phyloP scores from a whole-genome alignment of 176 grass and related monocot species.

The Areca catechu region DNA sequence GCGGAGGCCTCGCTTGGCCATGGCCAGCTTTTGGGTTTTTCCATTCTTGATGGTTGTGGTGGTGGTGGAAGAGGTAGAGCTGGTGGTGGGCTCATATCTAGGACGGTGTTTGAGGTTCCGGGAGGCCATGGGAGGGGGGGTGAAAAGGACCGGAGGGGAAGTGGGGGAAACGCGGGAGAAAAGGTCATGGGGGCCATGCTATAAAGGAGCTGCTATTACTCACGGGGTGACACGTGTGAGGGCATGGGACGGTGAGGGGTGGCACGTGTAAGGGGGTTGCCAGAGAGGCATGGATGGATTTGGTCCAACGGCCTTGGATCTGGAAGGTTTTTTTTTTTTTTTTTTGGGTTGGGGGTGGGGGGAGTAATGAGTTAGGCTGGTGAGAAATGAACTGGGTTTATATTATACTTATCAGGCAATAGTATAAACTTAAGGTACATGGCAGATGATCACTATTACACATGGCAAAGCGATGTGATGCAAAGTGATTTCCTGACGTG shows the following conservation, averaged over 20 bases:
- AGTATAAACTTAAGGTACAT: too few species aligned
- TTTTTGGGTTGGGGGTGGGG: too few species aligned
- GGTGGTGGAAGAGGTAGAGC: not conserved
- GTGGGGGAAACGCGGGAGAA: not conserved
- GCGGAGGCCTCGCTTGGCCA: conserved; percentile 31
- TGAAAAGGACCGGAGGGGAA: not conserved
- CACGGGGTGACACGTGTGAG: conserved; percentile 33
- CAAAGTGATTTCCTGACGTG: too few species aligned
- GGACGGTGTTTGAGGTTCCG: conserved; percentile 45
- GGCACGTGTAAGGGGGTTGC: conserved; percentile 24
- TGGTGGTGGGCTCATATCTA: not conserved
- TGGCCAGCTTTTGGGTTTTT: conserved; percentile 4
- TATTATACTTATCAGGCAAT: too few species aligned
- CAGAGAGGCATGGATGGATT: conserved; percentile 16
- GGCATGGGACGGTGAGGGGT: not conserved
- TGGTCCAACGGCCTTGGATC: too few species aligned
- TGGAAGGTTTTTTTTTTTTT: too few species aligned
- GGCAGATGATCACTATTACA: too few species aligned
- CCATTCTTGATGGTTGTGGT: conserved; percentile 1
- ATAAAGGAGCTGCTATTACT: conserved; percentile 22
- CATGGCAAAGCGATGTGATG: too few species aligned
- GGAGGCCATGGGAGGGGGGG: conserved; percentile 16
- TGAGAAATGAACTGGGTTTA: too few species aligned
- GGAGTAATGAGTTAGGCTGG: too few species aligned
- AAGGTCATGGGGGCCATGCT: not conserved